Conservation (phyloP, 2,329 filamentous ascomycete species). For the Aspergillus clavatus region DNA sequence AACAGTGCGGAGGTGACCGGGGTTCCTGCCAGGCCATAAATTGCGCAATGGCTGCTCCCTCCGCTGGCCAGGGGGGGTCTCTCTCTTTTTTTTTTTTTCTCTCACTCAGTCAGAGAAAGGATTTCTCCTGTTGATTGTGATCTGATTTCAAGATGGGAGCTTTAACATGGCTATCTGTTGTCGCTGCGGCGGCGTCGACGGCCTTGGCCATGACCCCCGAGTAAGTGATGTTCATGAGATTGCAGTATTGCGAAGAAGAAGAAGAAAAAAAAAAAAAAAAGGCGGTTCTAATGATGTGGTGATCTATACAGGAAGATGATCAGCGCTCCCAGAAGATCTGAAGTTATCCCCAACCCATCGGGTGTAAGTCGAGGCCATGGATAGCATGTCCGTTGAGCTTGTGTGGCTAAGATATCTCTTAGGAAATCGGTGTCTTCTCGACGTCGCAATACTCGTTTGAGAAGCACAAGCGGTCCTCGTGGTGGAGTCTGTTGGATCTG, state of each 20-base stretch:
- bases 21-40: neutral
- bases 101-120: neutral
- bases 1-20: neutral
- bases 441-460: constrained; percentile 76
- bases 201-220: constrained; percentile 27
- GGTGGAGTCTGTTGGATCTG: constrained; percentile 68
- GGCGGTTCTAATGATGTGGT: neutral
- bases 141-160: constrained; percentile 18
- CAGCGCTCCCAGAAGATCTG: constrained; percentile 34
- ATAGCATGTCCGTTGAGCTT: too few relatives aligned
- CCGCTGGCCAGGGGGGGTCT: neutral
- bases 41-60: neutral
- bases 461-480: constrained; percentile 57
- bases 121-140: neutral
- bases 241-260: too few relatives aligned
- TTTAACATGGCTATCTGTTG: constrained; percentile 22
- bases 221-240: constrained; percentile 14
- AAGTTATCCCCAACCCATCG: constrained; percentile 36
- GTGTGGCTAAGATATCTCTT: too few relatives aligned
- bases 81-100: neutral
- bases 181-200: constrained; percentile 18
- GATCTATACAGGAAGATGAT: constrained; percentile 30
- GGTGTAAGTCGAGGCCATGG: constrained; percentile 34
- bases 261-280: too few relatives aligned
- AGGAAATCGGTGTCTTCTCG: constrained; percentile 47